Conservation (phyloP, 768 basidiomycete species). For the Russula earlei region DNA sequence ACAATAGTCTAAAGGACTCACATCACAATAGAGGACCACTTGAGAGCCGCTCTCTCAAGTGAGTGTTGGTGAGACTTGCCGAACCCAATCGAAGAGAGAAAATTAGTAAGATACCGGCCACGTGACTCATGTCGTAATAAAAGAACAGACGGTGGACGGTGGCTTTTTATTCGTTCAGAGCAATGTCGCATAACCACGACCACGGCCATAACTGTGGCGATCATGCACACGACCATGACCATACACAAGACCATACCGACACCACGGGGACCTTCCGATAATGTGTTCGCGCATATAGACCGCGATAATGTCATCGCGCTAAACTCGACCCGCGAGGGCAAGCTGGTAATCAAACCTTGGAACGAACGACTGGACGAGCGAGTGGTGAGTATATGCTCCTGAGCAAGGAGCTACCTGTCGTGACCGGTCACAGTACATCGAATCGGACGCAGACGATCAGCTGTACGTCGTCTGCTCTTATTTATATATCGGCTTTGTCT, state of each 20-base stretch:
- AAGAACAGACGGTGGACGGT: no score
- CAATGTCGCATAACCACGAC: slow-evolving; percentile 48
- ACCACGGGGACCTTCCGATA: slow-evolving; percentile 54
- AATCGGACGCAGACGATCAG: slow-evolving; percentile 89
- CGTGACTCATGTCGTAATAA: slow-evolving; percentile 41
- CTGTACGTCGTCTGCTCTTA: slow-evolving; percentile 39
- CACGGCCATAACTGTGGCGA: slow-evolving; percentile 43
- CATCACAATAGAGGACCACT: slow-evolving; percentile 19
- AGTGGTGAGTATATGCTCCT: slow-evolving; percentile 36
- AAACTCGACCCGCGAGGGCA: slow-evolving; percentile 46
- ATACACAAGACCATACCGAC: slow-evolving; percentile 36
- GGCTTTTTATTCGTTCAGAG: not conserved
- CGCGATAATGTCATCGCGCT: slow-evolving; percentile 70
- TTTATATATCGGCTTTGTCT: not conserved
- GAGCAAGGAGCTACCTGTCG: not conserved
- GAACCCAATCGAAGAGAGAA: no score
- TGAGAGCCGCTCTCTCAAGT: no score
- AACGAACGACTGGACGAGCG: slow-evolving; percentile 62
- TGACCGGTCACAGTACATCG: slow-evolving; percentile 46
- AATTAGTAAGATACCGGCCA: no score
- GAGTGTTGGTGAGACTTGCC: no score
- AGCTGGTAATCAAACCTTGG: slow-evolving; percentile 81
- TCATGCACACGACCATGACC: slow-evolving; percentile 42
- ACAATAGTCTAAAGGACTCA: slow-evolving; percentile 21
- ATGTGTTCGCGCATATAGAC: slow-evolving; percentile 69